phyloP scores from a whole-genome alignment of 2,329 filamentous ascomycete species.

The Exophiala mesophila region DNA sequence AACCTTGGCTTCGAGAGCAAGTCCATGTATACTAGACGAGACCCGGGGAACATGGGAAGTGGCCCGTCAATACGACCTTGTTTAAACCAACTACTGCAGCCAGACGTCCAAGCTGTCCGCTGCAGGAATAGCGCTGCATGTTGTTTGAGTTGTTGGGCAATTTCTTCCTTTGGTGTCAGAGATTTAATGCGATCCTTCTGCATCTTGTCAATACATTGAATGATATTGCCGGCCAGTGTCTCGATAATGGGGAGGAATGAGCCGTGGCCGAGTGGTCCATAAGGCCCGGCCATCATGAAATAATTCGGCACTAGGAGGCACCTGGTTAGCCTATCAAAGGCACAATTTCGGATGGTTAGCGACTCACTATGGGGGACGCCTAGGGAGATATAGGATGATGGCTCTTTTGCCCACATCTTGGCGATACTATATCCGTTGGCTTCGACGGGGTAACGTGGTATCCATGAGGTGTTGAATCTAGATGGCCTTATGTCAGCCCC shows the following conservation, averaged over 20 bases:
- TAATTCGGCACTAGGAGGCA: conserved; percentile 26
- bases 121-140: conserved; percentile 48
- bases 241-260: conserved; percentile 16
- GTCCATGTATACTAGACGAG: conserved; percentile 32
- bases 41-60: conserved; percentile 22
- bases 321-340: conserved; percentile 28
- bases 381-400: conserved; percentile 18
- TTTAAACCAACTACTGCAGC: conserved; percentile 9
- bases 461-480: conserved; percentile 20
- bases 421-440: conserved; percentile 11
- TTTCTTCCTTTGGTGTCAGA: conserved; percentile 37
- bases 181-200: conserved; percentile 21
- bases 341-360: conserved; percentile 25
- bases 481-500: background rate
- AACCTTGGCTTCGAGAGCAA: conserved; percentile 31
- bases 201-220: conserved; percentile 20
- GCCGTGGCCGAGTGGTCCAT: conserved; percentile 28
- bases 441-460: conserved; percentile 16
- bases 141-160: conserved; percentile 45
- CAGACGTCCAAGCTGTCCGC: conserved; percentile 17
- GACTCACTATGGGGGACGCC: conserved; percentile 15
- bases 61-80: conserved; percentile 6
- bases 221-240: conserved; percentile 14
- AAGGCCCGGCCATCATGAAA: conserved; percentile 30
- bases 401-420: conserved; percentile 9